Evolutionary conservation across 225 moss, liverwort and hornwort species (phyloP), one percentile per base, ranked within the genome.

Genomic region (Antitrichia curtipendula): DNA sequence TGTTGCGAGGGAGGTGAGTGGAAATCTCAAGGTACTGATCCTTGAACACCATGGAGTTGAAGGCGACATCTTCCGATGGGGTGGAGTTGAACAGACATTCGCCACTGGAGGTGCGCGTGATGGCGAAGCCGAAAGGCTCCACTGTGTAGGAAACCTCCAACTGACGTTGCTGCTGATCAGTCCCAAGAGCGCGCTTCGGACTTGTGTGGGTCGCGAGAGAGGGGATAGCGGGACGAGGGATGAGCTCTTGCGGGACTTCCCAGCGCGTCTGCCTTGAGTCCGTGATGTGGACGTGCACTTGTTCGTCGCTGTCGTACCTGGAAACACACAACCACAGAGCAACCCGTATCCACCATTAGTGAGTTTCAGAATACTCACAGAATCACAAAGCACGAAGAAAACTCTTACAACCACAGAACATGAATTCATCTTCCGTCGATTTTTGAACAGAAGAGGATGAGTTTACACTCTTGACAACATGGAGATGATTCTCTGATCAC

Each of bases 1-100:
- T 91, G 16, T 86, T 84, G 20, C 38, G 68, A 15, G 97, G 95
- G 22, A 98, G 90, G 80, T 90, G 88, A 16, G 98, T 96, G 5
- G 96, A 94, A 45, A 98, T 91, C 50, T 98, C 98, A 31, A 98
- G 82, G 62, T 96, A 98, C 90, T 95, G 95, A 41, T 98, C 97
- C 84, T 97, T 93, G 92, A 98, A 98, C 16, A 97, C 88, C 95
- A 98, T 87, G 31, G 96, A 86, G 78, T 96, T 95, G 83, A 94
- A 95, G 27, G 63, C 47, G 45, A 43, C 7, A 56, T 91, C 54
- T 82, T 40, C 60, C 0, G 91, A 71, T 14, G 93, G 96, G 9
- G 96, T 96, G 88, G 91, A 93, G 73, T 96, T 98, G 90, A 98
- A 98, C 18, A 98, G 64, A 21, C 94, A 94, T 40, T 96, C 98